phyloP scores from a whole-genome alignment of 441 rosid species.

The Theobroma grandiflorum region DNA sequence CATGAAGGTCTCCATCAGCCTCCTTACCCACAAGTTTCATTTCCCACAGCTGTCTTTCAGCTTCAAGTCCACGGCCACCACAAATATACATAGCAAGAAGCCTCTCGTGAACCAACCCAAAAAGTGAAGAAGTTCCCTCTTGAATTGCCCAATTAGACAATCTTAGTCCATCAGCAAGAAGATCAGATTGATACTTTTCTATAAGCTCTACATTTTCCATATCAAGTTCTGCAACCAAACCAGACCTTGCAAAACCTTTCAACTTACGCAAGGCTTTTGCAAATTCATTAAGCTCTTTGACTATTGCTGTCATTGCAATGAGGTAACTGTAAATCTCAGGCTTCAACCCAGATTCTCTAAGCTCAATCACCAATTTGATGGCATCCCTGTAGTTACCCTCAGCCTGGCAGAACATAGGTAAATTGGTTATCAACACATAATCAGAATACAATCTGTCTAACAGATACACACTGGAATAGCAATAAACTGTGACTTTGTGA shows the following conservation, averaged over 20 bases:
- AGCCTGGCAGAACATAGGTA: slow-evolving; percentile 51
- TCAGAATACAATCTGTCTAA: not conserved
- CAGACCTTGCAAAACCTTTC: slow-evolving; percentile 64
- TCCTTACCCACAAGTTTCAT: slow-evolving; percentile 87
- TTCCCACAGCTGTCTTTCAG: slow-evolving; percentile 89
- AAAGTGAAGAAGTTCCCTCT: slow-evolving; percentile 63
- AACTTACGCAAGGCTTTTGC: slow-evolving; percentile 76
- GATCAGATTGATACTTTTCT: slow-evolving; percentile 73
- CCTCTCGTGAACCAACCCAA: slow-evolving; percentile 77
- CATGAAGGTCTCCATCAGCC: slow-evolving; percentile 80
- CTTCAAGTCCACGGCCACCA: slow-evolving; percentile 81
- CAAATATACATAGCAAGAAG: slow-evolving; percentile 91
- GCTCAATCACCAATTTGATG: slow-evolving; percentile 64
- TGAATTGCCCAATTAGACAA: slow-evolving; percentile 75
- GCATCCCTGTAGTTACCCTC: slow-evolving; percentile 82
- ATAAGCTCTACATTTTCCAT: slow-evolving; percentile 52
- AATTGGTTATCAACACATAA: slow-evolving; percentile 19
- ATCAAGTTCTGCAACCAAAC: slow-evolving; percentile 67
- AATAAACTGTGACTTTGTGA: not conserved
- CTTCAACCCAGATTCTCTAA: slow-evolving; percentile 74
- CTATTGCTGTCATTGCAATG: slow-evolving; percentile 93
- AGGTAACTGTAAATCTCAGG: slow-evolving; percentile 87
- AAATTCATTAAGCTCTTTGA: slow-evolving; percentile 84
- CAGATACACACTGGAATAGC: not conserved
- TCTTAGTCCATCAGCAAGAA: slow-evolving; percentile 64